Evolutionary conservation across 2,329 filamentous ascomycete genomes (phyloP).

Genomic region (Pseudogymnoascus sp.): DNA sequence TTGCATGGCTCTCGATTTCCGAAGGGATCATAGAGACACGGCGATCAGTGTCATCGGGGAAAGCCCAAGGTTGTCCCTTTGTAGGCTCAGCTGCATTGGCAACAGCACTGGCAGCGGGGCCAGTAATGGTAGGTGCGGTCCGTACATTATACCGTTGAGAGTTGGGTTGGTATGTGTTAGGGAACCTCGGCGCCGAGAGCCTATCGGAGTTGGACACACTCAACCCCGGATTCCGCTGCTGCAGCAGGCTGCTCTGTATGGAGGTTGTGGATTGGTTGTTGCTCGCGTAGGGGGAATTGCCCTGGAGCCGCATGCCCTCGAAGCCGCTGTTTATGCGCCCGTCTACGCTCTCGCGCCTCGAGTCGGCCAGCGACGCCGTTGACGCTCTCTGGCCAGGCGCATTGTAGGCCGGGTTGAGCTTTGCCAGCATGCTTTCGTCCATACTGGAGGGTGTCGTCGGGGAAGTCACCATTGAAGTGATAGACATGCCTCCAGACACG

Average conservation of each 20-base stretch:
- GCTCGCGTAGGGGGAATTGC: conserved; percentile 63
- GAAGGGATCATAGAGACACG: conserved; percentile 38
- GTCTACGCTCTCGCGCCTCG: conserved; percentile 70
- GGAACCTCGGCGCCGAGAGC: conserved; percentile 51
- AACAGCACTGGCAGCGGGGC: conserved; percentile 56
- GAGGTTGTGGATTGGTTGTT: conserved; percentile 71
- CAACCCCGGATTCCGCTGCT: conserved; percentile 52
- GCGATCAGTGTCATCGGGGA: conserved; percentile 56
- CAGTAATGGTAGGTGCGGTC: conserved; percentile 69
- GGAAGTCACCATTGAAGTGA: conserved; percentile 54
- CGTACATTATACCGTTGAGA: conserved; percentile 38
- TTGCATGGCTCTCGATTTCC: conserved; percentile 30
- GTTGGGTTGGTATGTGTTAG: conserved; percentile 32
- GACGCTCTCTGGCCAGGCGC: conserved; percentile 14
- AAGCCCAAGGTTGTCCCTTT: conserved; percentile 78
- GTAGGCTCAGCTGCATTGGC: conserved; percentile 69
- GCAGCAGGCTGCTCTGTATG: conserved; percentile 61
- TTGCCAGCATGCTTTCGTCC: conserved; percentile 25
- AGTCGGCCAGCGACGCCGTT: conserved; percentile 21
- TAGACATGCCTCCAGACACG: conserved; percentile 51
- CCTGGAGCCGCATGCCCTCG: conserved; percentile 59
- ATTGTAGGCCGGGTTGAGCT: conserved; percentile 19
- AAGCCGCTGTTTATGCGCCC: conserved; percentile 69
- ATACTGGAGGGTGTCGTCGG: conserved; percentile 40
- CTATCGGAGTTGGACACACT: conserved; percentile 30